Conservation (phyloP, 352 stramenopile species). For the Phytopythium oedochilum region DNA sequence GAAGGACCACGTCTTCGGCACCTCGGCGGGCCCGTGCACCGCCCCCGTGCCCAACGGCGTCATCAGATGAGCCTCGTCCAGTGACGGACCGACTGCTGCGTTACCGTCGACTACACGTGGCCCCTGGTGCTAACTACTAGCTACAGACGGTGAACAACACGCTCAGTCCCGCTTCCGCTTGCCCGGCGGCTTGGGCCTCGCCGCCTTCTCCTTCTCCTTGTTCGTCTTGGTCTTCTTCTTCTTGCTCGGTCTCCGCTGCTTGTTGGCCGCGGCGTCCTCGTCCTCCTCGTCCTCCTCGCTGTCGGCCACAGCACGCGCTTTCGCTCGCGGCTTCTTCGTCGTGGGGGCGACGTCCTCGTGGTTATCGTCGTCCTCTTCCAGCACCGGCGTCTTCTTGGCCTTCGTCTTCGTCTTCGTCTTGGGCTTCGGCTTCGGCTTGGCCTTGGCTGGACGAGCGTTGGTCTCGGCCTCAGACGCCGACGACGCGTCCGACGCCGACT, state of each 20-base stretch:
- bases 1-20: slow-evolving; percentile 76
- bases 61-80: slow-evolving; percentile 80
- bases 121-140: no score
- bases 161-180: slow-evolving; percentile 38
- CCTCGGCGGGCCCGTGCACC: slow-evolving; percentile 69
- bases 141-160: neutral
- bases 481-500: slow-evolving; percentile 20
- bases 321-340: slow-evolving; percentile 13
- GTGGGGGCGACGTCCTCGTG: neutral
- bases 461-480: slow-evolving; percentile 14
- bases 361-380: neutral
- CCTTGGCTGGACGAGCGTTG: no score
- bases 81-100: no score
- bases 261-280: slow-evolving; percentile 45
- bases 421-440: slow-evolving; percentile 11
- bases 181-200: slow-evolving; percentile 12
- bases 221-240: slow-evolving; percentile 44
- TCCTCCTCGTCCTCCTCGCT: slow-evolving; percentile 9
- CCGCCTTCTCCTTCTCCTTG: slow-evolving; percentile 27
- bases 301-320: neutral
- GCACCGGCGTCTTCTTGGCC: neutral
- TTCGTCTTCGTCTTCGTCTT: slow-evolving; percentile 8
- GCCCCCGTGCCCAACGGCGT: slow-evolving; percentile 65
- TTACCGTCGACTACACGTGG: no score
- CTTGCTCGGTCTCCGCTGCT: slow-evolving; percentile 12